Evolutionary conservation across 1,284 basidiomycete species (phyloP), one percentile per base, ranked within the genome.

Genomic region (Cryptococcus wingfieldii): DNA sequence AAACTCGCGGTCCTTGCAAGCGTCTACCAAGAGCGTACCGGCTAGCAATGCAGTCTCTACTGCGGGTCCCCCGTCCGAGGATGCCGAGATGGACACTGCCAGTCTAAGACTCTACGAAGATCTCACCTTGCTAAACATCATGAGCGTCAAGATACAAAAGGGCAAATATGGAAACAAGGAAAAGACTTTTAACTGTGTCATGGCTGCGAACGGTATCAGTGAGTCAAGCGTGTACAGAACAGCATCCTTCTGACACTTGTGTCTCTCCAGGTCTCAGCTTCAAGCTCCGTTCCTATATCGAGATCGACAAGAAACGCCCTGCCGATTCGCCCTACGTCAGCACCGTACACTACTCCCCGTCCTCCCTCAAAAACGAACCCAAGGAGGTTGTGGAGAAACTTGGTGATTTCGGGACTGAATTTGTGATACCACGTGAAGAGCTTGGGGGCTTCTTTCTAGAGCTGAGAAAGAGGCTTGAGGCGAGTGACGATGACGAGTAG

Each of bases 61-160:
- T 14, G 53, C 50, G 10, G 42, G 47, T 19, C 50, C 38, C 31
- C 53, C 58, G 18, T 52, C 61, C 13, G 69, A 71, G 27, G 73
- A 72, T 47, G 52, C 64, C 3, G 67, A 58, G 27, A 70, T 72
- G 53, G 72, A 74, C 55, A 59, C 59, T 6, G 60, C 60, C 4
- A 61, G 63, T 37, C 56, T 77, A 16, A 55, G 63, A 38, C 63
- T 76, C 19, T 77, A 77, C 56, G 75, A 76, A 55, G 75, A 77
- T 49, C 38, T 77, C 41, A 72, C 71, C 4, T 66, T 73, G 31
- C 54, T 77, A 10, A 64, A 63, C 5, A 68, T 76, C 38, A 55
- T 65, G 5, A 66, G 63, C 43, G 71, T 76, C 46, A 67, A 67
- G 56, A 62, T 73, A 44, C 63, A 59, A 51, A 56, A 58, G 8